Percentiles rank a stretch among this genome's conserved stretches.
Conservation (phyloP, 1,284 basidiomycete genomes). For the Sutorius eximius region DNA sequence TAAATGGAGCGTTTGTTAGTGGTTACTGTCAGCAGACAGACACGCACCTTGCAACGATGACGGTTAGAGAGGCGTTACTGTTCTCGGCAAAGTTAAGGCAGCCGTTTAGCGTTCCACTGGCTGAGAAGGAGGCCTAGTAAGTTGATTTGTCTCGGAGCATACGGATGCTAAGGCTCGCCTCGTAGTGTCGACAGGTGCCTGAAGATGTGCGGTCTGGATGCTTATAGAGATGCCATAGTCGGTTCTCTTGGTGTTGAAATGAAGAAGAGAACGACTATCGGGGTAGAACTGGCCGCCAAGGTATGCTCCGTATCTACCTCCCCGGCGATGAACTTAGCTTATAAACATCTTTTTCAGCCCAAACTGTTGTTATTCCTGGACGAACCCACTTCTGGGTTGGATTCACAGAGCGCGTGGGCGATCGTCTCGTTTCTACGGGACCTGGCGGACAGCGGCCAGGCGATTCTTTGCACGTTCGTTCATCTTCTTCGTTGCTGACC, state of each 20-base stretch:
- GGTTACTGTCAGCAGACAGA: constrained; percentile 85
- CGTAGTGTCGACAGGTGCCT: constrained; percentile 74
- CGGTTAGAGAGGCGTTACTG: constrained; percentile 80
- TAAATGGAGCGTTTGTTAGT: constrained; percentile 25
- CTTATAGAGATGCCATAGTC: constrained; percentile 73
- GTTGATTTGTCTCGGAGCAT: constrained; percentile 18
- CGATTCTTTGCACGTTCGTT: constrained; percentile 72
- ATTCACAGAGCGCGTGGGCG: constrained; percentile 88
- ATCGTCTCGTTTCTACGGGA: constrained; percentile 78
- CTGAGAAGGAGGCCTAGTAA: constrained; percentile 80
- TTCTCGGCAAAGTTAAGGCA: constrained; percentile 86
- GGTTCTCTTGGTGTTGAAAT: constrained; percentile 77
- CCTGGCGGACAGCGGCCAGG: constrained; percentile 78
- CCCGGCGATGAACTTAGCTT: background rate
- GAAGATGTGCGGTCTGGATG: constrained; percentile 75
- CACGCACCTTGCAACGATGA: constrained; percentile 69
- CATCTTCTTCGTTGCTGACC: constrained; percentile 25
- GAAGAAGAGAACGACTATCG: constrained; percentile 80
- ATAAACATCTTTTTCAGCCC: constrained; percentile 45
- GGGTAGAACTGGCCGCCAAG: constrained; percentile 78
- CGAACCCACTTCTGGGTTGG: constrained; percentile 82
- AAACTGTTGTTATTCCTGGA: constrained; percentile 80
- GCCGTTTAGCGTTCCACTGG: constrained; percentile 59
- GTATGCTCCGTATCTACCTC: constrained; percentile 27
- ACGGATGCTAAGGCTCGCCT: background rate